Evolutionary conservation across 352 stramenopile species (phyloP), one percentile per base, ranked within the genome.

Genomic region (Pythium periplocum): DNA sequence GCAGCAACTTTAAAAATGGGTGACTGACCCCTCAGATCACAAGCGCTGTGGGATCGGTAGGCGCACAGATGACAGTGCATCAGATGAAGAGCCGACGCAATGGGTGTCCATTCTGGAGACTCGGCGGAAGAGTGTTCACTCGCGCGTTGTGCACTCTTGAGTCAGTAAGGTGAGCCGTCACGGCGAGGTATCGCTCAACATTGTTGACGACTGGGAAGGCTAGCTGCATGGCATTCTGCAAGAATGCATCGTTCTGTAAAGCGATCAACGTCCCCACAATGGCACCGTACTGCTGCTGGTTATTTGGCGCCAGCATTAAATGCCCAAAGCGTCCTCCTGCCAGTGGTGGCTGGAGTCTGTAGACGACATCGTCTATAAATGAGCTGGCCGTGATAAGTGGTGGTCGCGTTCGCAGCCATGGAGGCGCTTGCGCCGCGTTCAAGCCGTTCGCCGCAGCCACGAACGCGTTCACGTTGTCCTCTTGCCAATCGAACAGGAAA

Each of bases 151-250:
- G 63, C 54, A 45, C 53, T 64, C 34, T 63, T 45, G 62, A 45
- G 0, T 69, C 54, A 36, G 55, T 59, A 6, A 71, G 51, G 47
- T 64, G 30, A 59, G 45, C 44, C 30, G 58, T 67, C 37, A 39
- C 38, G 38, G 34, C 58, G 54, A 71, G 38, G 39, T 62, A 53
- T 64, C 9, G 42, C 33, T 61, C 53, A 44, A 51, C 54, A 45
- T 56, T 64, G 51, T 67, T 61, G 50, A 57, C 58, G 41, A 71
- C 62, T 10, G 62, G 62, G 59, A 71, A 30, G 37, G 57, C 63
- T 48, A 58, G 4, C 43, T 55, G 57, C 45, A 48, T 52, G 32
- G 53, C 62, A 61, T 57, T 26, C 17, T 70, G 62, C 53, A 70
- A 37, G 62, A 70, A 70, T 0, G 2, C 35, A 63, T 59, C 57